Percentiles rank a stretch among this genome's conserved stretches.
These are phyloP conservation scores for Xylaria telfairii DNA, from an alignment of 495 filamentous ascomycete species.

Conservation along the genomic window DNA sequence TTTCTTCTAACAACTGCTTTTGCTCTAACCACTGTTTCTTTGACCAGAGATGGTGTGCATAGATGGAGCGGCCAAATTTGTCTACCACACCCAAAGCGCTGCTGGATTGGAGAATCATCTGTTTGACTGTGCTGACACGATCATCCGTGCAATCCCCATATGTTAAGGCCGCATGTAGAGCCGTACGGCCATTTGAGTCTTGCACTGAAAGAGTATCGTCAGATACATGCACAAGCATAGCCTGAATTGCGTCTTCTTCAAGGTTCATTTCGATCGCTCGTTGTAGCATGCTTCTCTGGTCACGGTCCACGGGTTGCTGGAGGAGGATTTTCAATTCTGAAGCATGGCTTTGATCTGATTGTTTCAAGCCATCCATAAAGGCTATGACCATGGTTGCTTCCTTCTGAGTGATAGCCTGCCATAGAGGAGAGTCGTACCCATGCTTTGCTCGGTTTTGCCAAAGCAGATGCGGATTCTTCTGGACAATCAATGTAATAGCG, in stretches of 20 bases:
- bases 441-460: background rate
- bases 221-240: background rate
- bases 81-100: background rate
- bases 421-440: background rate
- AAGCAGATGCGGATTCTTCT: background rate
- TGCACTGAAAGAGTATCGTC: background rate
- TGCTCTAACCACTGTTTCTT: background rate
- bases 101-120: background rate
- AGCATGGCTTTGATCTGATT: background rate
- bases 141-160: constrained; percentile 1
- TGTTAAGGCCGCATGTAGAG: background rate
- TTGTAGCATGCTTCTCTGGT: background rate
- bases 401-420: background rate
- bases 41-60: background rate
- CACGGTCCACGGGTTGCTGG: background rate
- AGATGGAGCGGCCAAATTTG: background rate
- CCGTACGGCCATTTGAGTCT: background rate
- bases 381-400: constrained; percentile 1
- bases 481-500: background rate
- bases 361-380: constrained; percentile 5
- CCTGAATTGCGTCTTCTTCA: background rate
- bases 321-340: background rate
- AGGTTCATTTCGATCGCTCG: background rate
- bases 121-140: background rate
- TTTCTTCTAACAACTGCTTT: background rate